Conservation (phyloP, 169 alveolate genomes). For the Plasmodium adleri region DNA sequence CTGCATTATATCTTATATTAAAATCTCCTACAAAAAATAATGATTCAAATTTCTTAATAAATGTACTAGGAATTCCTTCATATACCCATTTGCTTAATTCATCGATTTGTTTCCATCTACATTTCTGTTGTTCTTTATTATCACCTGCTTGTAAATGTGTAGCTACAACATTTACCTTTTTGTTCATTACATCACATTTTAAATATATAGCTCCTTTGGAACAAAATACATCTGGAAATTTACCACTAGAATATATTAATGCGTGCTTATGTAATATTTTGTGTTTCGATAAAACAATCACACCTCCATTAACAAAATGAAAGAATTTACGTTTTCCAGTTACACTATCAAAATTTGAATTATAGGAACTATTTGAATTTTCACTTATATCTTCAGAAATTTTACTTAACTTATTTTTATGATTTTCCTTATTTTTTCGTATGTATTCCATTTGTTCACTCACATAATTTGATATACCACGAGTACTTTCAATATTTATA, state of each 20-base stretch:
- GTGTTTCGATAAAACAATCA: slow-evolving; percentile 79
- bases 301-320: slow-evolving; percentile 80
- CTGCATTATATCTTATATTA: slow-evolving; percentile 42
- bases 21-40: slow-evolving; percentile 75
- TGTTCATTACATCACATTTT: slow-evolving; percentile 77
- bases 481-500: not conserved
- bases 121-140: slow-evolving; percentile 49
- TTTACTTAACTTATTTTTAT: not conserved
- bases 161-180: slow-evolving; percentile 83
- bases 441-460: not conserved
- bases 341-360: slow-evolving; percentile 73
- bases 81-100: slow-evolving; percentile 87
- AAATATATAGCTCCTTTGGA: slow-evolving; percentile 89
- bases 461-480: not conserved
- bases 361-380: not conserved
- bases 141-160: slow-evolving; percentile 89
- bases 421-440: not conserved
- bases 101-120: slow-evolving; percentile 80
- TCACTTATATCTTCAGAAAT: not conserved
- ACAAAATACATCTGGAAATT: slow-evolving; percentile 80
- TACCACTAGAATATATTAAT: slow-evolving; percentile 65
- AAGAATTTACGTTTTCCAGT: slow-evolving; percentile 78
- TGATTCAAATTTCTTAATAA: slow-evolving; percentile 74
- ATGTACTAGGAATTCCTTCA: slow-evolving; percentile 68
- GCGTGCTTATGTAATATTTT: slow-evolving; percentile 80